Evolutionary conservation across 2,329 filamentous ascomycete species (phyloP).

Genomic region (Alternaria sp.): DNA sequence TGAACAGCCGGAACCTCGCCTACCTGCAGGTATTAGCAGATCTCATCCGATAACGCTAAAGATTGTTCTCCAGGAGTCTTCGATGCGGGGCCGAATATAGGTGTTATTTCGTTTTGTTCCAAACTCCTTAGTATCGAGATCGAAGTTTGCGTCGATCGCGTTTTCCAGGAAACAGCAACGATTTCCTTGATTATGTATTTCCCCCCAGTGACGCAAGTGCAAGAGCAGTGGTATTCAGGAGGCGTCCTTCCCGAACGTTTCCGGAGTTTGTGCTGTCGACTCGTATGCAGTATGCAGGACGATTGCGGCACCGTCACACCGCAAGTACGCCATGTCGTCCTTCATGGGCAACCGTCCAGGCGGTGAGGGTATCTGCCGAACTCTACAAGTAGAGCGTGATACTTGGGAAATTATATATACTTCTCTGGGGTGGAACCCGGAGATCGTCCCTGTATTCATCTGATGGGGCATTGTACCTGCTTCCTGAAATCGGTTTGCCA

Average conservation of each 20-base stretch:
- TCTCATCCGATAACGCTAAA: no score
- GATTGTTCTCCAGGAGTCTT: no score
- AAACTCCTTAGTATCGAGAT: no score
- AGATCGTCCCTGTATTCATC: not conserved
- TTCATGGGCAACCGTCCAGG: not conserved
- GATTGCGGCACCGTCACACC: not conserved
- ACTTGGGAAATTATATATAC: not conserved
- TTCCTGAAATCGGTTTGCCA: not conserved
- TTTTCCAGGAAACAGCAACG: no score
- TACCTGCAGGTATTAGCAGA: no score
- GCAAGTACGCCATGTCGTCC: not conserved
- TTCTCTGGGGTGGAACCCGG: not conserved
- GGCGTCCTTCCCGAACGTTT: not conserved
- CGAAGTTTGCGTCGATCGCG: no score
- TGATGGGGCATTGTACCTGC: not conserved
- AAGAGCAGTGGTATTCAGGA: no score
- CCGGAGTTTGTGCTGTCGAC: not conserved
- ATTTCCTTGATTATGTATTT: not conserved
- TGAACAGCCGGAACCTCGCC: no score
- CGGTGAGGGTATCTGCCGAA: not conserved
- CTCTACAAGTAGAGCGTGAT: not conserved
- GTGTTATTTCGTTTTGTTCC: no score
- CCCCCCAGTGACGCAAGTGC: not conserved
- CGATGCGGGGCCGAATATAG: no score
- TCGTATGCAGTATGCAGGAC: not conserved